Evolutionary conservation across 2,329 filamentous ascomycete genomes (phyloP), one percentile per base, ranked within the genome.

Genomic region (Thelonectria blattea): DNA sequence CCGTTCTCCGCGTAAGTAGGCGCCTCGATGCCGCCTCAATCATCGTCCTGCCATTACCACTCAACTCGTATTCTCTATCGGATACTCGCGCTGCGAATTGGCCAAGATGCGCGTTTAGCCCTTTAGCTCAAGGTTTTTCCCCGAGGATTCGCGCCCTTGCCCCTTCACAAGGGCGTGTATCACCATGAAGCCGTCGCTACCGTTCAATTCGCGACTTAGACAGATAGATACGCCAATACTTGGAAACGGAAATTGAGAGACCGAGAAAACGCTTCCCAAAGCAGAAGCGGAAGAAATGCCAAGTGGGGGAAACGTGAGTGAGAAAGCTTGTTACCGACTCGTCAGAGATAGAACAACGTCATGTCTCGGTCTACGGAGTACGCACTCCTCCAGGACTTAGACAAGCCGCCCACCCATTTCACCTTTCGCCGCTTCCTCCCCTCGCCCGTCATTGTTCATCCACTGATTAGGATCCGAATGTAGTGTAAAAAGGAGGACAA

Each of bases 21-120:
- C 45, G 2, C 27, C 49, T 58, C 37, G 30, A 49, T 39, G 20
- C 45, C 34, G 22, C 42, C 41, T 59, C 62, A 62, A 64, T 62
- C 52, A 62, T 30, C n/a, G 41, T 27, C 49, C 56, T 39, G 42
- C 51, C 17, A 30, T 50, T 50, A 30, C 22, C 32, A 54, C 47
- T 57, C 42, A 46, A 46, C 22, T 32, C 39, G 17, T 18, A 24
- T 47, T 30, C 14, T 47, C 45, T n/a, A 14, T 30, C 5, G 27
- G 3, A 27, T 22, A 14, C 34, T 37, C 8, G 34, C 15, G 34
- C 10, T 8, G 27, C 27, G 5, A 30, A 30, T 11, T 37, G 34
- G 11, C 15, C 34, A 6, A 37, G 42, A 14, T 41, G 27, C 52
- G 57, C 17, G 39, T 41, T 39, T 55, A 30, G 27, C 20, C 22